Conservation (phyloP, 2,329 filamentous ascomycete species). For the Pezicula neosporulosa region DNA sequence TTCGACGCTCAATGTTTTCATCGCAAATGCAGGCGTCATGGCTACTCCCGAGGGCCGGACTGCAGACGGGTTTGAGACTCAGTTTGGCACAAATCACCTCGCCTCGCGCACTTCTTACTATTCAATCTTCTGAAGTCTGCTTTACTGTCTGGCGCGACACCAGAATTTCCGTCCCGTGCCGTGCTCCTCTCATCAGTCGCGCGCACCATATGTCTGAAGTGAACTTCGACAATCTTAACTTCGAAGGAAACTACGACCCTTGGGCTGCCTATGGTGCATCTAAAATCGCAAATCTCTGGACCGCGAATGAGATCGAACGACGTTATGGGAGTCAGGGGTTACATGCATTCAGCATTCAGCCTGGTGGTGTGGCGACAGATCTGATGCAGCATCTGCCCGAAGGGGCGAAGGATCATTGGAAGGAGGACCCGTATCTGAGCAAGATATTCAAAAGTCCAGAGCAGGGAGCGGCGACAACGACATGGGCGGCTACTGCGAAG, state of each 20-base stretch:
- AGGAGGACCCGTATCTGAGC: neutral
- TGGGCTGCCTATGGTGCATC: conserved; percentile 37
- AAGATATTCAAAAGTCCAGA: conserved; percentile 24
- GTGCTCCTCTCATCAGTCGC: conserved; percentile 40
- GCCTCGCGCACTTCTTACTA: conserved; percentile 49
- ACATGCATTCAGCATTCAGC: conserved; percentile 38
- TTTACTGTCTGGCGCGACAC: conserved; percentile 36
- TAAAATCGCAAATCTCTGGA: conserved; percentile 44
- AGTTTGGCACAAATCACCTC: conserved; percentile 51
- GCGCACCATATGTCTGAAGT: conserved; percentile 40
- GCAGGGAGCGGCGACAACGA: conserved; percentile 36
- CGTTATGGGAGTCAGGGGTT: conserved; percentile 36
- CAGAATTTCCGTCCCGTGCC: conserved; percentile 41
- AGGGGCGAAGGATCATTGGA: conserved; percentile 5
- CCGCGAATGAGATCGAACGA: conserved; percentile 44
- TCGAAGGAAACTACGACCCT: conserved; percentile 33
- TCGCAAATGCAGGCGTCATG: conserved; percentile 23
- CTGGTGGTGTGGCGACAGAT: conserved; percentile 32
- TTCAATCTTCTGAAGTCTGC: conserved; percentile 44
- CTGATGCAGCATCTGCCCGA: conserved; percentile 26
- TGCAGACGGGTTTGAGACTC: conserved; percentile 45
- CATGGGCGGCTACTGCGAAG: conserved; percentile 32
- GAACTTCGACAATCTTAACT: conserved; percentile 30
- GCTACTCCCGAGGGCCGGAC: conserved; percentile 27
- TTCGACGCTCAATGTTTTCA: conserved; percentile 26